Base-by-base conservation (phyloP, 2,329 filamentous ascomycete species). In the Alternaria angustiovoidea region DNA sequence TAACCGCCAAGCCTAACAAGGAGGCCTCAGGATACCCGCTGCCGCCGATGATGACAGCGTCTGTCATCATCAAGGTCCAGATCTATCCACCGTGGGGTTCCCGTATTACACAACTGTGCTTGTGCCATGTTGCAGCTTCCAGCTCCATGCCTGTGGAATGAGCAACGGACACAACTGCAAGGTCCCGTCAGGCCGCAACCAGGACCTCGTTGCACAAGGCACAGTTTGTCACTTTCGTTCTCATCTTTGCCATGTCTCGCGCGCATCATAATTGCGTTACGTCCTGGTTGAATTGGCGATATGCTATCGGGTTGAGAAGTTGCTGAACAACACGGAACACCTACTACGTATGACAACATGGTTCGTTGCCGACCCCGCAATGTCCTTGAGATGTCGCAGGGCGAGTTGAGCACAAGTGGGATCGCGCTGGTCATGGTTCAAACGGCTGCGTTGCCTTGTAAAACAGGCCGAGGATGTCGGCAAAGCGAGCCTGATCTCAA, bases 121-220 rank as follows among this genome's bases (percentile, higher is more conserved):
- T 28, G 46, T 48, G 46, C 12, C n/a, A 61, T 51, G 61, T 24
- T 36, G 57, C 47, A 57, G 53, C 57, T 60, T 54, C 44, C 36
- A 57, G 54, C 44, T 51, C 57, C 49, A 47, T 43, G n/a, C 28
- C 11, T 18, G 26, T 47, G 44, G 61, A 20, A 46, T 26, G 20
- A n/a, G 39, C 53, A 43, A 57, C 30, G 5, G 51, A 32, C 47
- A 62, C 32, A 24, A 42, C 61, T 61, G 62, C 56, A 60, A 63
- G 59, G 59, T 63, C 56, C 60, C 56, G 62, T 32, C 24, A 52
- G 54, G 38, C 51, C 32, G 32, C 32, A 36, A 26, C 22, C n/a
- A 11, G 41, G 54, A 34, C 49, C 54, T 30, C 18, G 43, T 54
- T 8, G 52, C 49, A 26, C 57, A 63, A 44, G 22, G 46, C 24